Evolutionary conservation across 441 rosid species (phyloP), one percentile per base, ranked within the genome.

Genomic region (Raphanus hybrid): DNA sequence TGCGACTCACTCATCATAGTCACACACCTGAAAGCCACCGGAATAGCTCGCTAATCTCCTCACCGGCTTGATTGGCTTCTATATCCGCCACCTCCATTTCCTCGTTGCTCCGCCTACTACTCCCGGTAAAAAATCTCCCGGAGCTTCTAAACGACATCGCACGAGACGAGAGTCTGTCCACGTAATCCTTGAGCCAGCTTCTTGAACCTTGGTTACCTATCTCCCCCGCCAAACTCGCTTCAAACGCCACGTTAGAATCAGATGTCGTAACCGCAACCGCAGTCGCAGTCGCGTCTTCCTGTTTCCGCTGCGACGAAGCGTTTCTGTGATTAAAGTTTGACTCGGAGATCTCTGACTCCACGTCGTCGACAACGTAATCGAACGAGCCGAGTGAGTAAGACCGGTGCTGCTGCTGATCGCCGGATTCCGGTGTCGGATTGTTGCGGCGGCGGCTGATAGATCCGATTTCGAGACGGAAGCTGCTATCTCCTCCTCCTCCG

Each of bases 21-120:
- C 78, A 94, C 78, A 90, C 89, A 75, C 92, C 98, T 32, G 99
- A 95, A 41, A 90, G 80, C 98, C 99, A 95, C 59, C 97, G 90
- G 79, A 95, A 95, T 65, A 90, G 73, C 73, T 95, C 99, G 62
- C 90, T 91, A 58, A 91, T 92, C 81, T 95, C 99, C 75, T 92
- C 99, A 1, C 97, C 99, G 32, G 82, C 82, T 1, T 86, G 86
- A 74, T 92, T 96, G 71, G 86, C 23, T 66, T 91, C 99, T 39
- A 82, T 87, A 5, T 94, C 97, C 48, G 80, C 86, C 64, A 58
- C 79, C 4, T 39, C 76, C 63, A 71, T 43, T 1, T 78, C 72
- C 41, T 90, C 98, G 23, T 20, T 20, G 41, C 78, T 91, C 81
- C 96, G 82, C 41, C 98, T 83, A 79, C 97, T 90, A 67, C 98